A percentile compares a stretch with the other conserved stretches of the same genome.
Evolutionary conservation across 768 basidiomycete species (phyloP).

Genomic region (Lentinula lateritia): DNA sequence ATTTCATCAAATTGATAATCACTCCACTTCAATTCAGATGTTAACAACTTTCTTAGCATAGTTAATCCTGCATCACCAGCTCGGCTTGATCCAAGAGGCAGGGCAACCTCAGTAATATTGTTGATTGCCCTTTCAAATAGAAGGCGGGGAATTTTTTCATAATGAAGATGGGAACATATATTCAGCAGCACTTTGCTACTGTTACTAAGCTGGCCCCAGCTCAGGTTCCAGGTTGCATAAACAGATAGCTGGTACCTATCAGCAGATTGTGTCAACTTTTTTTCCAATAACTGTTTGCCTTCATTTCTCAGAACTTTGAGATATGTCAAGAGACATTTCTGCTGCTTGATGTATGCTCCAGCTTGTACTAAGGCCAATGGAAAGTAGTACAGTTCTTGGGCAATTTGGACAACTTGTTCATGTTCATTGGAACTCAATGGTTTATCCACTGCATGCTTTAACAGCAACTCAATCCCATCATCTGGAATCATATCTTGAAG

Average conservation of each 20-base stretch:
- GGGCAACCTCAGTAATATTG: neutral
- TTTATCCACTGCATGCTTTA: neutral
- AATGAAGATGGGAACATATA: neutral
- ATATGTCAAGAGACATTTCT: neutral
- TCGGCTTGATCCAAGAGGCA: neutral
- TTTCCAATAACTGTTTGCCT: neutral
- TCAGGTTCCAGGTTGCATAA: neutral
- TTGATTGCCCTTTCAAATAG: neutral
- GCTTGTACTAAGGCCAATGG: slow-evolving; percentile 1
- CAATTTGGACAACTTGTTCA: neutral
- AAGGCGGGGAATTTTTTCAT: neutral
- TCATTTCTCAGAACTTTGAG: neutral
- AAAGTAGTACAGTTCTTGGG: neutral
- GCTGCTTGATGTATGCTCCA: neutral
- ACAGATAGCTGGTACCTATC: neutral
- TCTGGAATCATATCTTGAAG: neutral
- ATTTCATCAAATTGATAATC: neutral
- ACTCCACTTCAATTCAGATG: neutral
- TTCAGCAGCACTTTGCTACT: neutral
- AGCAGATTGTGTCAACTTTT: neutral
- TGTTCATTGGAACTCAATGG: neutral
- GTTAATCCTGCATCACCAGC: neutral
- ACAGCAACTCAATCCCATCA: neutral
- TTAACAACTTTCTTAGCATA: neutral
- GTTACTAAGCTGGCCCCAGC: neutral